Base-by-base conservation (phyloP, 169 alveolate genomes). In the Plasmodium sp. region DNA sequence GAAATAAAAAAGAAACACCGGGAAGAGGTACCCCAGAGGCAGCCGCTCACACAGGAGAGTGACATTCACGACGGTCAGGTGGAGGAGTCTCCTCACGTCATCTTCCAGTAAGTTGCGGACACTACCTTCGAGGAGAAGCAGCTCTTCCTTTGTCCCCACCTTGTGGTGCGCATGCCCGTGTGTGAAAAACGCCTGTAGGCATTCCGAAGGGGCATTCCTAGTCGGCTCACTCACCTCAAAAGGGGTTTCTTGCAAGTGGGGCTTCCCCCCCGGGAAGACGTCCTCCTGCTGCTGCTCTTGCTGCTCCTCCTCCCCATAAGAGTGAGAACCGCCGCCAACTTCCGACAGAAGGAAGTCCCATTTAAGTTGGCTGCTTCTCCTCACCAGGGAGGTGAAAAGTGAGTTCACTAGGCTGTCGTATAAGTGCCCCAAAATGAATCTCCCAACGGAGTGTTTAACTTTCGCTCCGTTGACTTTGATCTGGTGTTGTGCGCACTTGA, bases 1-100 rank as follows among this genome's bases (percentile, higher is more conserved):
- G 54, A 90, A 90, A 81, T 74, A 90, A 51, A 90, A 90, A n/a
- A 90, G 83, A 51, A 90, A 90, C 27, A 90, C 45, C 14, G 74
- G 9, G 14, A 90, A 90, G 72, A 90, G 36, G 27, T 90, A 90
- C 77, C 39, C 31, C 5, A 90, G 74, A 5, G 94, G 39, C 45
- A 90, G 48, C 5, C 81, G 74, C n/a, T 54, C 58, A 48, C 56
- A 62, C 48, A 90, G 14, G 36, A 16, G 81, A 22, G 82, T 3
- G 2, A 90, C n/a, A 81, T 90, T 90, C 22, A 80, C 83, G 48
- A 62, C 16, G 6, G 92, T 90, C 18, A 90, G 2, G 22, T 62
- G 74, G 45, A 90, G 74, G 34, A 90, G 33, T 3, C 45, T 79
- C 74, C 74, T 43, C 34, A 90, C 62, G 22, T 71, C 83, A 10